A percentile compares a stretch with the other conserved stretches of the same genome.
Conservation (phyloP, 768 basidiomycete species). For the Lyophyllum semitale region DNA sequence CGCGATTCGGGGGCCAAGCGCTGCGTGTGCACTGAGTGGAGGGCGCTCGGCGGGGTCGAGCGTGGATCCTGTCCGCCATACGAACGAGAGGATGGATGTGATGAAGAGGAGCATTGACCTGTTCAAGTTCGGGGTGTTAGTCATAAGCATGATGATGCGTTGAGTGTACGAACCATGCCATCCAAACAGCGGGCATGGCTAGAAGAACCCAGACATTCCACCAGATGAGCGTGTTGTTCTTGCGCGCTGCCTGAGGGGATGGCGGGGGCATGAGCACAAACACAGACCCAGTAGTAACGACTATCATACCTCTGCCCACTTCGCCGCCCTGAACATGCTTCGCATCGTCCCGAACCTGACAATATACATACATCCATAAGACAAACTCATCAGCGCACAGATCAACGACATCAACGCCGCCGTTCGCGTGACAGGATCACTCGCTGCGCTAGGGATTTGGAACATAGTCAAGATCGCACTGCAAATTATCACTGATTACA, state of each 20-base stretch:
- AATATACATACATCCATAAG: conserved; percentile 62
- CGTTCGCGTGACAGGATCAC: conserved; percentile 54
- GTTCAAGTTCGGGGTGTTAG: not conserved
- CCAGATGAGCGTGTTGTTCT: conserved; percentile 27
- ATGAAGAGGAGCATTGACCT: conserved; percentile 74
- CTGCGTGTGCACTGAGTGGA: conserved; percentile 37
- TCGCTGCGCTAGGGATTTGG: conserved; percentile 32
- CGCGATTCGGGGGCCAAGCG: conserved; percentile 54
- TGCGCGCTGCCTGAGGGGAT: conserved; percentile 53
- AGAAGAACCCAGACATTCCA: conserved; percentile 70
- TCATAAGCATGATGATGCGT: too few species aligned
- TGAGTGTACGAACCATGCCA: conserved; percentile 53
- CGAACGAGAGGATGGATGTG: conserved; percentile 61
- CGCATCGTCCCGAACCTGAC: conserved; percentile 62
- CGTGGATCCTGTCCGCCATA: conserved; percentile 67
- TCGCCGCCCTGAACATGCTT: conserved; percentile 58
- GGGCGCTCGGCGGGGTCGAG: conserved; percentile 35
- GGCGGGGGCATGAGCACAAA: not conserved
- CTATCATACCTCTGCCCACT: conserved; percentile 56
- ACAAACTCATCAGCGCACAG: conserved; percentile 58
- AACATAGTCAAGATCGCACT: conserved; percentile 24
- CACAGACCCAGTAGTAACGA: not conserved
- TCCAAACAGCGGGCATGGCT: conserved; percentile 68
- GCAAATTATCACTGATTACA: not conserved
- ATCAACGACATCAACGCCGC: conserved; percentile 54